Evolutionary conservation across 176 grass and related monocot genomes (phyloP).

Genomic region (Avena eriantha): DNA sequence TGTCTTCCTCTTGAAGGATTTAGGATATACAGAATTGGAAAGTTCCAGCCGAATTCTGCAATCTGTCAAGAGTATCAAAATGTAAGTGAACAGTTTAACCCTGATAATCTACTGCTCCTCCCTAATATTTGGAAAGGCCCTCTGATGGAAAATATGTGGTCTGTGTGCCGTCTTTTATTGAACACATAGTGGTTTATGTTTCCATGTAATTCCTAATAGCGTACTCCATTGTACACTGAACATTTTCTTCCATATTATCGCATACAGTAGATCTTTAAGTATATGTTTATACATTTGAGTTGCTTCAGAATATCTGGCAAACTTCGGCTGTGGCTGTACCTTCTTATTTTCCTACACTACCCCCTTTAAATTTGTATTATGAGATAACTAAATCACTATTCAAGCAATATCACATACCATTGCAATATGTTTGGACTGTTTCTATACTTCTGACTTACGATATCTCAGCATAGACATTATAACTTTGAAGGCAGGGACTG

Average conservation of each 20-base stretch:
- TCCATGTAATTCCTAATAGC: neutral
- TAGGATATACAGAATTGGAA: neutral
- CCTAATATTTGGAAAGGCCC: neutral
- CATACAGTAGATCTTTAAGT: slow-evolving; percentile 1
- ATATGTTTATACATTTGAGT: neutral
- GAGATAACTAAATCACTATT: neutral
- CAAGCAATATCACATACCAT: too few relatives aligned
- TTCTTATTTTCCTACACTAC: neutral
- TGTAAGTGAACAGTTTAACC: slow-evolving; percentile 27
- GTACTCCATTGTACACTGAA: neutral
- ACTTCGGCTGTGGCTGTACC: neutral
- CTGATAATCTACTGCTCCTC: neutral
- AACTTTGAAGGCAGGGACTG: too few relatives aligned
- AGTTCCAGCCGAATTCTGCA: neutral
- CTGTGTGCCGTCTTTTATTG: neutral
- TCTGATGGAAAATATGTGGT: neutral
- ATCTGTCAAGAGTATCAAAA: slow-evolving; percentile 1
- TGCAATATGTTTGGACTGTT: too few relatives aligned
- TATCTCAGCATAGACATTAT: too few relatives aligned
- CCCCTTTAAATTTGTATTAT: neutral
- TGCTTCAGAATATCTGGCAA: neutral
- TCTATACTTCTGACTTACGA: too few relatives aligned
- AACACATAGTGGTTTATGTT: neutral
- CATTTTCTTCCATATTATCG: neutral
- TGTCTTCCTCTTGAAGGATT: slow-evolving; percentile 30